Base-by-base conservation (phyloP, 192 early-diverging fungal species). In the Allomyces arbusculus region DNA sequence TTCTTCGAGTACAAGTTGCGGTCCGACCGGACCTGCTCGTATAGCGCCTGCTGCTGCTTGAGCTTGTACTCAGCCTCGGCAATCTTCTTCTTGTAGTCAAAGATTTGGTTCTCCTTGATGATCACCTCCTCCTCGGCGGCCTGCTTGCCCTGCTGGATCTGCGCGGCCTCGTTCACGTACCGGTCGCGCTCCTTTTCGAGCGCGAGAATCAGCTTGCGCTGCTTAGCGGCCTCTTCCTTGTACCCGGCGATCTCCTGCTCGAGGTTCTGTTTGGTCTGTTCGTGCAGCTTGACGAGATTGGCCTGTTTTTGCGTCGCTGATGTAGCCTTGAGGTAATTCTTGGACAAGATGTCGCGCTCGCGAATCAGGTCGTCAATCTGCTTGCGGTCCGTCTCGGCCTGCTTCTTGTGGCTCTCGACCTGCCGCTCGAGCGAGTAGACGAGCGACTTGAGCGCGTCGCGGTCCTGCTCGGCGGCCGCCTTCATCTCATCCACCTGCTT, bases 221-320 rank as follows among this genome's bases (percentile, higher is more conserved):
- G 82, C 66, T 84, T 84, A 6, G 76, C 62, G 0, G 82, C 82
- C 68, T 84, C 82, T 40, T 81, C 82, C 65, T 82, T 81, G 70
- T 79, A 84, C 11, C 69, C 73, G 44, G 68, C 69, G 25, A 84
- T 84, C 69, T 84, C 82, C 67, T 80, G 77, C 68, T 84, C 82
- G 16, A 84, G 69, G 64, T 79, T 84, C 23, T 79, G 66, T 64
- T 84, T 79, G 2, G 75, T 78, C 67, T 84, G 79, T 23, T 84
- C 82, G 3, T 76, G 68, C n/a, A 84, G 66, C 69, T 84, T 84
- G 28, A 79, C 64, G 14, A 74, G 58, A 64, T 78, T 82, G 61
- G 75, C 61, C 67, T 84, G 80, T 63, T 79, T 81, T 66, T 76
- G 75, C 14, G 79, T 77, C 10, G 78, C 74, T 1, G 73, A 72